These are phyloP conservation scores for Venturia effusa DNA, from an alignment of 2,329 filamentous ascomycete species.

Conservation along the genomic window DNA sequence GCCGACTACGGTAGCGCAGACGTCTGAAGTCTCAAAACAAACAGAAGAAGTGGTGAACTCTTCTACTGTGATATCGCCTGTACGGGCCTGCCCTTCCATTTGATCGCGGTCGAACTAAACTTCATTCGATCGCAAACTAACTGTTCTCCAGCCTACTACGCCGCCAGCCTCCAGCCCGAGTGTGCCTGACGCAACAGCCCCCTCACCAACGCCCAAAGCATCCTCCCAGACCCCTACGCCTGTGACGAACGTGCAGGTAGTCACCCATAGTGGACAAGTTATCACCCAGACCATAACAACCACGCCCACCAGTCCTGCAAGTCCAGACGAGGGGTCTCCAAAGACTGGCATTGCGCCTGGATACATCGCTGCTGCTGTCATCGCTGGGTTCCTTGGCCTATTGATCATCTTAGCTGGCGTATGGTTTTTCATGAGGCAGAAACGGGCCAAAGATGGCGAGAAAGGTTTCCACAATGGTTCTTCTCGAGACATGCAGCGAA, in stretches of 20 bases:
- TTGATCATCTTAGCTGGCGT: constrained; percentile 21
- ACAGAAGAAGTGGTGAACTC: background rate
- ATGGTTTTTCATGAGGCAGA: constrained; percentile 26
- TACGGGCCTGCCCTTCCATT: background rate
- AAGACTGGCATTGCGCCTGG: constrained; percentile 24
- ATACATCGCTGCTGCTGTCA: constrained; percentile 36
- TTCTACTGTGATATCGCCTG: background rate
- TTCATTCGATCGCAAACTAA: background rate
- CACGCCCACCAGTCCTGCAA: constrained; percentile 18
- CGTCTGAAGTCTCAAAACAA: background rate
- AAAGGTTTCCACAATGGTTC: background rate
- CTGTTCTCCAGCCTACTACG: background rate
- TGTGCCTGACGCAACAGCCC: background rate
- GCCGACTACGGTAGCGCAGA: background rate
- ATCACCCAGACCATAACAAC: constrained; percentile 35
- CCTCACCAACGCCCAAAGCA: constrained; percentile 12
- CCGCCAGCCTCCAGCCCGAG: background rate
- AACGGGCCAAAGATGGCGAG: constrained; percentile 11
- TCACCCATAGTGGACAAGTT: constrained; percentile 33
- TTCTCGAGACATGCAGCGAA: constrained; percentile 21
- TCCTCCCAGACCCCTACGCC: constrained; percentile 18
- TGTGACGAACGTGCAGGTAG: constrained; percentile 25
- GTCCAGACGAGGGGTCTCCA: constrained; percentile 16
- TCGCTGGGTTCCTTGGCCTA: constrained; percentile 29
- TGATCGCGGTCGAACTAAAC: too few species aligned